phyloP scores from a whole-genome alignment of 106 monocot species.

The Iris macrosiphon region DNA sequence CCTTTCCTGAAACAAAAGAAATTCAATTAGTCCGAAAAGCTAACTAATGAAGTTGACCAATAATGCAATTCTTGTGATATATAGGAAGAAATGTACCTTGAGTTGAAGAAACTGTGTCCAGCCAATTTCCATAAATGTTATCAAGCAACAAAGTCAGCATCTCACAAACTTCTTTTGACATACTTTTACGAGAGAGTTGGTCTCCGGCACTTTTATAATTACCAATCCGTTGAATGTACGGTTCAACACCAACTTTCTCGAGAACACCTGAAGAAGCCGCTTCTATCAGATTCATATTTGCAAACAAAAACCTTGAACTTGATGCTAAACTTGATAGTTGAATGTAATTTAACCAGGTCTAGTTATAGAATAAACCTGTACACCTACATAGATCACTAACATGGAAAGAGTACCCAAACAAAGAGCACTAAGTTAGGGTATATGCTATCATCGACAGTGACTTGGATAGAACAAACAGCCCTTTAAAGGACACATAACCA shows the following conservation, averaged over 20 bases:
- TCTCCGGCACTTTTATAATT: slow-evolving; percentile 95
- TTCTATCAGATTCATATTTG: no score
- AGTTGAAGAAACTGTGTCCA: slow-evolving; percentile 63
- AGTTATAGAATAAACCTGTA: no score
- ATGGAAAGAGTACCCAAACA: no score
- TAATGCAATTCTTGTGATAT: no score
- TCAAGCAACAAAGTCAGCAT: slow-evolving; percentile 87
- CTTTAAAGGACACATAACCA: no score
- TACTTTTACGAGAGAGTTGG: slow-evolving; percentile 57
- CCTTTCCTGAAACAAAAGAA: slow-evolving; percentile 50
- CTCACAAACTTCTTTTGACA: slow-evolving; percentile 84
- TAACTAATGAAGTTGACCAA: background rate
- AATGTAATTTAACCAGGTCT: no score
- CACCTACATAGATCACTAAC: no score
- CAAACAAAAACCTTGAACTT: no score
- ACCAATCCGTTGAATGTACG: slow-evolving; percentile 77
- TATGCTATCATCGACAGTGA: no score
- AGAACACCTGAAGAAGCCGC: slow-evolving; percentile 64
- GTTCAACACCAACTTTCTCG: slow-evolving; percentile 91
- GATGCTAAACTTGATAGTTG: no score
- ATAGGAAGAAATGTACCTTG: slow-evolving; percentile 39
- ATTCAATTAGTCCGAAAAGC: slow-evolving; percentile 9
- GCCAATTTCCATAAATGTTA: slow-evolving; percentile 89
- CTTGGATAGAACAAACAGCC: no score
- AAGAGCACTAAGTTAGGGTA: no score